These are phyloP conservation scores for Mikania micrantha DNA, from an alignment of 129 eudicot species.

Conservation along the genomic window DNA sequence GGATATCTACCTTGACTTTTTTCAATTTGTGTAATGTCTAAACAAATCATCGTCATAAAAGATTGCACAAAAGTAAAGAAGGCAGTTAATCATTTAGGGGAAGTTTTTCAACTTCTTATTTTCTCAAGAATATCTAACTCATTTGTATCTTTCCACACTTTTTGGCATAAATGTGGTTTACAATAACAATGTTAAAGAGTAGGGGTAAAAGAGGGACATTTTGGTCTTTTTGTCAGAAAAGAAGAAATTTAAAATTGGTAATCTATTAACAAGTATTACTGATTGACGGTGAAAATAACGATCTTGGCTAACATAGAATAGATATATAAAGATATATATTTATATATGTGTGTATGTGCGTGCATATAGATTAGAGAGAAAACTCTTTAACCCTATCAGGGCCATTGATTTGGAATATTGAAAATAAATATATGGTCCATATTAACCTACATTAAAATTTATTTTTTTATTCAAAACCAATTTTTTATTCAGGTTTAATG, in stretches of 20 bases:
- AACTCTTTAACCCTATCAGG: too few relatives aligned
- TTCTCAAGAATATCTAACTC: background rate
- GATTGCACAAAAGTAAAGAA: background rate
- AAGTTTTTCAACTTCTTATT: slow-evolving; percentile 6
- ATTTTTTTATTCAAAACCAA: too few relatives aligned
- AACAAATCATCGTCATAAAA: background rate
- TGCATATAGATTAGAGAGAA: too few relatives aligned
- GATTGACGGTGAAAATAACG: slow-evolving; percentile 7
- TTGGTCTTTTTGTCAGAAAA: slow-evolving; percentile 13
- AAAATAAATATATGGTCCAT: too few relatives aligned
- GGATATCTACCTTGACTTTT: background rate
- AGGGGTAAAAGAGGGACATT: slow-evolving; percentile 13
- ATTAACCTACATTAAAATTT: too few relatives aligned
- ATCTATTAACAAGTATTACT: background rate
- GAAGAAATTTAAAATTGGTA: background rate
- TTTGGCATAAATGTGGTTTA: background rate
- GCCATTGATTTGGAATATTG: too few relatives aligned
- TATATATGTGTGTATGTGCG: background rate
- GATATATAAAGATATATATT: background rate
- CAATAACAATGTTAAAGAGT: background rate
- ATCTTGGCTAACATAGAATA: slow-evolving; percentile 10
- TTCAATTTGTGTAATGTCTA: background rate
- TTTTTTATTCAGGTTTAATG: too few relatives aligned
- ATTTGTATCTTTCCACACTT: background rate
- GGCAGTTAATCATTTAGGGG: background rate